Conservation (phyloP, 305 asterid genomes). For the Plantago rigida region DNA sequence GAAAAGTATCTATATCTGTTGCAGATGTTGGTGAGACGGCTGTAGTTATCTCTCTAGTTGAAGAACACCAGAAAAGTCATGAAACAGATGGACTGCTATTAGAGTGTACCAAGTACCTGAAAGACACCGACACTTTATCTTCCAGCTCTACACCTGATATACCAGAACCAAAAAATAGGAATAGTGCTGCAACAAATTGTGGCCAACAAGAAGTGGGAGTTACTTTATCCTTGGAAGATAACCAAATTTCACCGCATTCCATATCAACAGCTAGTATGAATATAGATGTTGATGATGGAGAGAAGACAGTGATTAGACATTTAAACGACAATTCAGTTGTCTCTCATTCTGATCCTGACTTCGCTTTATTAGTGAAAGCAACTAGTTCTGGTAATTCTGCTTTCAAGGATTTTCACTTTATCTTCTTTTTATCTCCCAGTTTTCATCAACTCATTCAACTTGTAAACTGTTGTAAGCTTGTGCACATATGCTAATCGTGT, state of each 20-base stretch:
- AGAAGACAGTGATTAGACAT: conserved; percentile 22
- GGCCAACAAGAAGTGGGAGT: conserved; percentile 33
- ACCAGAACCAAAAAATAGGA: conserved; percentile 29
- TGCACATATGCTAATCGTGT: conserved; percentile 20
- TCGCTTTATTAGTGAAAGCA: conserved; percentile 34
- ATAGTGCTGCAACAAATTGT: conserved; percentile 28
- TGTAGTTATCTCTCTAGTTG: conserved; percentile 58
- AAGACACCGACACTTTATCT: conserved; percentile 27
- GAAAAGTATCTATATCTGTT: conserved; percentile 64
- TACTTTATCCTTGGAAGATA: conserved; percentile 30
- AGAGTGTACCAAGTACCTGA: conserved; percentile 28
- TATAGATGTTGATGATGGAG: conserved; percentile 31
- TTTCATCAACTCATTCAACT: conserved; percentile 22
- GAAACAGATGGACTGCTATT: conserved; percentile 33
- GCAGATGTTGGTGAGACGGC: conserved; percentile 93
- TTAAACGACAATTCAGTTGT: conserved; percentile 27
- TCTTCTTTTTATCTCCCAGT: background rate
- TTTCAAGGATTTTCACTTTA: conserved; percentile 20
- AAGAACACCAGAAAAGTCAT: conserved; percentile 40
- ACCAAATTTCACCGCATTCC: conserved; percentile 27
- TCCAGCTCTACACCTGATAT: conserved; percentile 30
- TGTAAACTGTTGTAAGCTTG: conserved; percentile 15
- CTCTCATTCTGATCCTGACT: conserved; percentile 43
- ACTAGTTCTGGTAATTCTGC: conserved; percentile 42
- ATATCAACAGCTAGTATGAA: conserved; percentile 29